A percentile compares a stretch with the other conserved stretches of the same genome.
Evolutionary conservation across 805 yeast species (phyloP).

Genomic region (Komagataella ulmi): DNA sequence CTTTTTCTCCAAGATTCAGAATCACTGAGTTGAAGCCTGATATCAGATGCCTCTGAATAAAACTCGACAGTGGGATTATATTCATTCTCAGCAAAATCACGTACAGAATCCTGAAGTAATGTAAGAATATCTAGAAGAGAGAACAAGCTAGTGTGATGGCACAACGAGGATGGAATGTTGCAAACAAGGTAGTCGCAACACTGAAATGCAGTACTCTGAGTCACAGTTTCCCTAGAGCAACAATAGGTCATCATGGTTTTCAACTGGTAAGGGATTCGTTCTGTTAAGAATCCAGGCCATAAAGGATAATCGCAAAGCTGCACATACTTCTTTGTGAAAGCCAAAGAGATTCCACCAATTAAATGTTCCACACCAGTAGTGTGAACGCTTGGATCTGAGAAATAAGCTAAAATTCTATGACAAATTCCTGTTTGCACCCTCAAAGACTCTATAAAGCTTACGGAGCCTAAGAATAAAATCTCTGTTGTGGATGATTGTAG

Average conservation of each 20-base stretch:
- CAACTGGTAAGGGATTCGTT: conserved; percentile 52
- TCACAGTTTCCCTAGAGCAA: conserved; percentile 61
- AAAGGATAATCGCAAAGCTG: conserved; percentile 37
- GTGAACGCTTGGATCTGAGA: conserved; percentile 73
- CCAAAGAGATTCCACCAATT: conserved; percentile 50
- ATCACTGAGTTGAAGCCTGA: conserved; percentile 54
- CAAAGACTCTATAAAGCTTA: conserved; percentile 64
- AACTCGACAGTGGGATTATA: conserved; percentile 77
- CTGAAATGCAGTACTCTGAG: conserved; percentile 71
- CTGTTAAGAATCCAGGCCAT: conserved; percentile 39
- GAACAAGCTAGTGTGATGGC: conserved; percentile 61
- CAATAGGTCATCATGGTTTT: conserved; percentile 54
- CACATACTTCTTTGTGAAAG: conserved; percentile 45
- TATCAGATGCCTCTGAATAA: conserved; percentile 25
- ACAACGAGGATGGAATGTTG: conserved; percentile 64
- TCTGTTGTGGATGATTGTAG: conserved; percentile 52
- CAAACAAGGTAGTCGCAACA: conserved; percentile 59
- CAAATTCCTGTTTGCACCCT: conserved; percentile 76
- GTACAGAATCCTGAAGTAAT: conserved; percentile 62
- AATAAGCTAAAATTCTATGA: conserved; percentile 62
- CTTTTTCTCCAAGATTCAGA: conserved; percentile 61
- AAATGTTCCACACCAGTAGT: conserved; percentile 55
- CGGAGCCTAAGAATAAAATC: conserved; percentile 77
- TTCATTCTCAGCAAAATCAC: conserved; percentile 73
- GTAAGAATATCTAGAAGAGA: conserved; percentile 73